Evolutionary conservation across 176 grass and related monocot genomes (phyloP).

Genomic region (Panicum miliaceum): DNA sequence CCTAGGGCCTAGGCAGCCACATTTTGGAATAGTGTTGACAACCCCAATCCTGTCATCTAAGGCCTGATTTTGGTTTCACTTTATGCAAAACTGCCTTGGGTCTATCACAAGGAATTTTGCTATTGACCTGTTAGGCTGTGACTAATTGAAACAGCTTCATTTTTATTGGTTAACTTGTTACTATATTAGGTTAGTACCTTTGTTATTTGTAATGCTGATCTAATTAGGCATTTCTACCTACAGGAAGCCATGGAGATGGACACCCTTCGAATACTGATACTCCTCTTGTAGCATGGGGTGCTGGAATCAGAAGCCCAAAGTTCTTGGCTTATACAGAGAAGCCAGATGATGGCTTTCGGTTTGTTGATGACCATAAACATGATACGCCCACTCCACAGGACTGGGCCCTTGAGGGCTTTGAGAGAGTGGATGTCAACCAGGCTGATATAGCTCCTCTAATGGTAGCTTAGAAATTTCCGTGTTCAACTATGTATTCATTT

Average conservation of each 20-base stretch:
- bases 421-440: conserved; percentile 97
- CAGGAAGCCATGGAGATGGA: conserved; percentile 97
- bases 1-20: neutral
- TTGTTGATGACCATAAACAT: conserved; percentile 97
- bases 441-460: conserved; percentile 95
- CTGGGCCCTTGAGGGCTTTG: conserved; percentile 84
- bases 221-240: conserved; percentile 39
- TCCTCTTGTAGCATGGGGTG: conserved; percentile 93
- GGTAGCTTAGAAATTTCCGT: conserved; percentile 57
- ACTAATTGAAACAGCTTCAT: conserved; percentile 33
- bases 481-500: conserved; percentile 39
- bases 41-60: conserved; percentile 10
- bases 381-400: conserved; percentile 71
- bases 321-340: conserved; percentile 59
- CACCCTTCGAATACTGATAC: conserved; percentile 95
- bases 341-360: conserved; percentile 83
- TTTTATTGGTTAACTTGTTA: conserved; percentile 30
- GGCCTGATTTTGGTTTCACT: conserved; percentile 26
- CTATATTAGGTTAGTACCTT: conserved; percentile 22
- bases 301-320: conserved; percentile 81
- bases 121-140: conserved; percentile 14
- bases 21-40: conserved; percentile 3
- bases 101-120: conserved; percentile 18
- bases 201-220: conserved; percentile 19
- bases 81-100: neutral